Evolutionary conservation across 495 filamentous ascomycete genomes (phyloP), one percentile per base, ranked within the genome.

Genomic region (Cladorrhinum samala): DNA sequence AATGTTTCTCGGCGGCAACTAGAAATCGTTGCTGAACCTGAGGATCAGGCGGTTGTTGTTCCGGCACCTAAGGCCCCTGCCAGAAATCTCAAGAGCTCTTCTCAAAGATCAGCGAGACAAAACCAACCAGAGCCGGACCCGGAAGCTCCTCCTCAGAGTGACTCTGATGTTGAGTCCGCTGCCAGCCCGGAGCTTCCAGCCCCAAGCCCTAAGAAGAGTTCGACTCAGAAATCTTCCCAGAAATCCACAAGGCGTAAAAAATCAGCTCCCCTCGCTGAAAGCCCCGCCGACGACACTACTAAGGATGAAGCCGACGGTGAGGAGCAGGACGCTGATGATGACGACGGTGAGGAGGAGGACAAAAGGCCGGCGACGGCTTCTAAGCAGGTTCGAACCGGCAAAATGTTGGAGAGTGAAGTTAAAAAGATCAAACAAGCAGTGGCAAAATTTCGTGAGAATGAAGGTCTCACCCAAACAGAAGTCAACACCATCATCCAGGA

Each of bases 401-500:
- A 5, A 33, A 33, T 5, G 27, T 33, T 33, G 27, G 27, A 33
- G 27, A 33, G 6, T 2, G 73, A 78, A 45, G 41, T 68, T 19
- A 53, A 61, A 1, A 58, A 62, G 37, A 61, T 77, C 17, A 56
- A 38, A 0, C 37, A 52, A 9, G 69, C 68, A 2, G 65, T 78
- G 1, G 68, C 77, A 38, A 56, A 19, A 0, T 73, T 70, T 48
- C 53, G 69, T 16, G 64, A 72, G 0, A 52, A 64, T 11, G 46
- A 75, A 9, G 49, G 56, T 13, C 33, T 80, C 43, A 70, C 68
- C 0, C 62, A 72, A 46, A 23, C 55, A 46, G 51, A 71, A 3
- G 41, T 78, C 6, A 74, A 70, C 41, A 50, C 59, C 0, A 36
- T 76, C 4, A 69, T 80, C 23, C 77, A 78, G 23, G 58, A 61